Percentiles rank a stretch among this genome's conserved stretches.
Evolutionary conservation across 164 flowering plant species (phyloP).

Genomic region (Buxus sempervirens): DNA sequence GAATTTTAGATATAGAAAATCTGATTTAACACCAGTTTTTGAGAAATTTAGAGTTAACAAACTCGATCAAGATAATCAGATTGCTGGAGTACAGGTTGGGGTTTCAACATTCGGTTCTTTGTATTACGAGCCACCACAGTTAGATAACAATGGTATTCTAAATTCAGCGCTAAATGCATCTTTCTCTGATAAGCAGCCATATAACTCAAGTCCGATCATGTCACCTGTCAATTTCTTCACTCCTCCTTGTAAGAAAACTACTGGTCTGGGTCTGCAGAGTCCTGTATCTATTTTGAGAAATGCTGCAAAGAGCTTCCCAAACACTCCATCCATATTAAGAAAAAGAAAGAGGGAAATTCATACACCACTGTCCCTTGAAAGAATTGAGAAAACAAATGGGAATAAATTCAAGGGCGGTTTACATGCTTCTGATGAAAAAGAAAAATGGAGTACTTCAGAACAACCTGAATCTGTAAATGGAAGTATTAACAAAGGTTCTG

Average conservation of each 20-base stretch:
- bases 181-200: constrained; percentile 22
- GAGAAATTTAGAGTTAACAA: constrained; percentile 22
- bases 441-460: constrained; percentile 20
- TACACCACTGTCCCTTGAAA: constrained; percentile 15
- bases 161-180: constrained; percentile 25
- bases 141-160: constrained; percentile 23
- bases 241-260: constrained; percentile 55
- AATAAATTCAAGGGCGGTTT: constrained; percentile 15
- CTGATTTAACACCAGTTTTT: constrained; percentile 21
- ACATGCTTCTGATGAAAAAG: constrained; percentile 23
- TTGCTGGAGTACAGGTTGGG: constrained; percentile 26
- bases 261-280: constrained; percentile 29
- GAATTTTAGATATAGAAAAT: constrained; percentile 27
- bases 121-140: constrained; percentile 46
- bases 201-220: constrained; percentile 20
- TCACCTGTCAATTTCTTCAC: constrained; percentile 63
- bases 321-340: constrained; percentile 84
- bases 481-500: constrained; percentile 26
- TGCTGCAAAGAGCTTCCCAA: constrained; percentile 80
- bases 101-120: constrained; percentile 43
- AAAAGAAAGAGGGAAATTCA: constrained; percentile 55
- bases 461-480: constrained; percentile 20
- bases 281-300: constrained; percentile 68
- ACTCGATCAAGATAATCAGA: constrained; percentile 26
- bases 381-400: constrained; percentile 18